Base-by-base conservation (phyloP, 768 basidiomycete species). In the Termitomyces sp. region DNA sequence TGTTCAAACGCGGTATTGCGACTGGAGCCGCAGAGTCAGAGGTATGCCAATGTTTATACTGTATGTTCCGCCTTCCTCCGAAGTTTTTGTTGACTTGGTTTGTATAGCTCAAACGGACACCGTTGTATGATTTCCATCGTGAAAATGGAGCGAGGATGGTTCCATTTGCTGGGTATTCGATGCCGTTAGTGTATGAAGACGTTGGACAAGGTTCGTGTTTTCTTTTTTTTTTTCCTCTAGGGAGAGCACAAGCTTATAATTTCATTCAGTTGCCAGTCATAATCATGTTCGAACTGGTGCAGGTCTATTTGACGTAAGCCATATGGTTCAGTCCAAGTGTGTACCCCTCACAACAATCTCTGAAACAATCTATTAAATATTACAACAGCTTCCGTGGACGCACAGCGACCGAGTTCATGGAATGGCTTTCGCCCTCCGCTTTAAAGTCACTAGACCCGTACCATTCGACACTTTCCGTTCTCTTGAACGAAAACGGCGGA, bases 281-380 rank as follows among this genome's bases (percentile, higher is more conserved):
- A 84, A 88, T 47, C 89, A 98, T 67, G 91, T 95, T 53, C 86
- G 97, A 44, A 82, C 76, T 13, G 81, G 81, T 37, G 91, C 84
- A 0, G 95, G 95, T 0, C 78, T 99, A 34, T 99, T 99, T 70
- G 97, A 99, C 68, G 97, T 99, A 30, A 93, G 93, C 22, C 97
- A 99, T 73, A 99, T 99, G 96, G 91, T 98, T 16, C 96, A 98
- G 71, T 85, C 86, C 36, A 89, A 85, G 93, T 94, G 66, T 50
- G 82, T 55, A n/a, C 13, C 33, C 7, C 47, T 41, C 41, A 37
- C 16, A 20, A 45, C 20, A 39, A 27, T 27, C 45, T 27, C 15
- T 11, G 33, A 56, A 41, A 11, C 6, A 22, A 39, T 8, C 30
- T 53, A 44, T 54, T 59, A 37, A 52, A 60, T 58, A n/a, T 47